Base-by-base conservation (phyloP, 2,329 filamentous ascomycete genomes). In the Bipolaris zeicola region DNA sequence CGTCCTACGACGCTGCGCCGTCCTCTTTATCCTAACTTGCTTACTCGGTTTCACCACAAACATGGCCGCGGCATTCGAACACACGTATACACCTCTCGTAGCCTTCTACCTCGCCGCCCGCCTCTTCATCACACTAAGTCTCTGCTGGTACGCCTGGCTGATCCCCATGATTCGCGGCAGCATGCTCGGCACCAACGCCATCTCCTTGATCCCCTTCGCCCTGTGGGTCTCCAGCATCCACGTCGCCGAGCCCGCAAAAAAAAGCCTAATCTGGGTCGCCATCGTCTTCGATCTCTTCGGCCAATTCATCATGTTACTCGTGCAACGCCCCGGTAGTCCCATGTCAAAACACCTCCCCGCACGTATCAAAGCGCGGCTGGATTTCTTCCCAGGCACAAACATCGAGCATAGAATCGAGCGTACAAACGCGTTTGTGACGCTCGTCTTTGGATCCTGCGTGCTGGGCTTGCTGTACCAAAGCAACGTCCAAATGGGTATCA, bases 371-470 rank as follows among this genome's bases (percentile, higher is more conserved):
- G 66, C 71, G 5, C 69, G 77, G 3, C 85, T 87, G 55, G 85
- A 87, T 60, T 87, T 87, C 69, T 83, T 80, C 50, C 86, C 85
- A 2, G 85, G 83, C 0, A 77, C 85, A 44, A 89, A 87, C 62
- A 89, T 89, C 60, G 87, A 89, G 72, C 87, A 89, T 70, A 82
- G 84, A 52, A 84, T 86, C 4, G 86, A 88, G 70, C 78, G 87
- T 6, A 88, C 83, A 28, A 85, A 84, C 54, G 86, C 86, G 0
- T 89, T 89, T 65, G 84, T 88, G 0, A 83, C 85, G 0, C 76
- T 89, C 2, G 85, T 89, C 1, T 84, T 89, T 62, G 86, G 87
- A 14, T 88, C 87, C 62, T 85, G 82, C 1, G 85, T 89, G 22
- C 80, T 89, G 26, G 85, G 82, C 0, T 77, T 88, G 34, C 75